Evolutionary conservation across 352 stramenopile genomes (phyloP), one percentile per base, ranked within the genome.

Genomic region (Phytophthora multivora): DNA sequence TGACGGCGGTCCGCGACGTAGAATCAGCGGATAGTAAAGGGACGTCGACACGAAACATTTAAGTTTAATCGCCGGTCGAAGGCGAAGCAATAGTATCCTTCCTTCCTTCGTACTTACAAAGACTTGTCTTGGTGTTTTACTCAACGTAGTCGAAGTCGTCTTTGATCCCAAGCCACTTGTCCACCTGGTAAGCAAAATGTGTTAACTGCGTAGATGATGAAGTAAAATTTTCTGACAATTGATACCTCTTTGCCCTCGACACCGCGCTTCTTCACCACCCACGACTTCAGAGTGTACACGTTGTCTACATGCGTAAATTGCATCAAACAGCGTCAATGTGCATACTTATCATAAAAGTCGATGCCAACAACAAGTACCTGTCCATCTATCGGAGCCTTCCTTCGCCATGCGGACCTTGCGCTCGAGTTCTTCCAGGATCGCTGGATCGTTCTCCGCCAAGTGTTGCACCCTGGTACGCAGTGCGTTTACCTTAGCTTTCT

Each of bases 121-220:
- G 8, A 1, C 8, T 10, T 10, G 26, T 30, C 26, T 39, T 16
- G 4, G 28, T 23, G 5, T 19, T 11, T 77, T 51, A 90, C 63
- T 91, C 86, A 18, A 95, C 60, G 46, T 95, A 95, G 69, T 95
- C 86, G 46, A 95, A 95, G 54, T 95, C 84, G 54, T 95, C 86
- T 41, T 92, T 87, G 48, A 95, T 87, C 5, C 77, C 84, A 8
- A 95, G 82, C 86, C 84, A 93, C 61, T 95, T 95, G 66, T 95
- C 83, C 25, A 90, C 80, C 82, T 91, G 53, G 8, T 33, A 8
- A 53, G 53, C 21, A 15, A 38, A 40, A 38, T 5, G 5, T 11
- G n/a, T 62, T 8, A 56, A 21, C 21, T 16, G 6, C 21, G 58
- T n/a, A 28, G 38, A 26, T 28, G 6, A 6, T 16, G 8, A 6